These are phyloP conservation scores for Saccharum officinarum DNA, from an alignment of 176 grass and related monocot genomes.

Conservation along the genomic window DNA sequence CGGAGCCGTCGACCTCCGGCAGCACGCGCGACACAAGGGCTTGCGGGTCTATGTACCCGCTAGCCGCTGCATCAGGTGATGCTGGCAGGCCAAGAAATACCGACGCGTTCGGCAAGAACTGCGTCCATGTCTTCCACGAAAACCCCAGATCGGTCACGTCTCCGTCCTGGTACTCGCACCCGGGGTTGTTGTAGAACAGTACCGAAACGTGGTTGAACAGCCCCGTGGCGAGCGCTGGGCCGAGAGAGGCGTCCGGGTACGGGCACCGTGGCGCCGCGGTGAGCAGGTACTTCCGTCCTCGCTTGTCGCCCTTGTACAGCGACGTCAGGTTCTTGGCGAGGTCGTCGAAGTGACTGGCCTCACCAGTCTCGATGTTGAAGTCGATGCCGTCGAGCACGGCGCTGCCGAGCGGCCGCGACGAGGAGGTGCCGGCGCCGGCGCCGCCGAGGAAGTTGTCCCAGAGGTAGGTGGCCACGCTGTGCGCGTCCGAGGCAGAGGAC, in stretches of 20 bases:
- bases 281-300: slow-evolving; percentile 15
- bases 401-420: slow-evolving; percentile 18
- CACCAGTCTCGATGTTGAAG: slow-evolving; percentile 13
- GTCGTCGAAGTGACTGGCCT: not conserved
- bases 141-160: not conserved
- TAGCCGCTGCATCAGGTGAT: not conserved
- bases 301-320: not conserved
- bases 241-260: slow-evolving; percentile 36
- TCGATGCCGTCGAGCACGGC: slow-evolving; percentile 59
- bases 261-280: slow-evolving; percentile 40
- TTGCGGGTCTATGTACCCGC: slow-evolving; percentile 25
- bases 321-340: slow-evolving; percentile 3
- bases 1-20: not conserved
- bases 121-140: slow-evolving; percentile 22
- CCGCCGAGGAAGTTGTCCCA: slow-evolving; percentile 51
- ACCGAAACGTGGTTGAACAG: slow-evolving; percentile 55
- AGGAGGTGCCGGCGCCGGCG: not conserved
- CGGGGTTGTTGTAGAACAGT: slow-evolving; percentile 47
- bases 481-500: not conserved
- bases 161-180: not conserved
- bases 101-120: not conserved
- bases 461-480: slow-evolving; percentile 42
- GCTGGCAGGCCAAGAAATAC: slow-evolving; percentile 46
- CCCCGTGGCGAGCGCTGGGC: slow-evolving; percentile 24
- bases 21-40: slow-evolving; percentile 10